Evolutionary conservation across 768 basidiomycete species (phyloP).

Genomic region (Harrya chromipes): DNA sequence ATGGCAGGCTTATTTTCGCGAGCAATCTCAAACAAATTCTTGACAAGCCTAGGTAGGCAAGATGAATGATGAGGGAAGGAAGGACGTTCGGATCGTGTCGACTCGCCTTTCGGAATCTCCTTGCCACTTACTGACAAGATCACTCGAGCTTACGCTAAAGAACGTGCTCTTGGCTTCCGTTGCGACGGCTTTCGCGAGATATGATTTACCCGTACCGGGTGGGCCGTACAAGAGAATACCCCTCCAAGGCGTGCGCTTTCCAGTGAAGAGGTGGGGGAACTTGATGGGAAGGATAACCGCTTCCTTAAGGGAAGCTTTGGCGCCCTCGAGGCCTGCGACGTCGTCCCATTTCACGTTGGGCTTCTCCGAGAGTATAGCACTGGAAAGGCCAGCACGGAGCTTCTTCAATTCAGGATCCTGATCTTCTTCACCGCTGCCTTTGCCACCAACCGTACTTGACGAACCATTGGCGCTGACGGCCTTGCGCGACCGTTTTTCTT

Average conservation of each 20-base stretch:
- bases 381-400: slow-evolving; percentile 83
- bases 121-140: slow-evolving; percentile 99
- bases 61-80: neutral
- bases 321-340: slow-evolving; percentile 92
- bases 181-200: slow-evolving; percentile 96
- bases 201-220: slow-evolving; percentile 96
- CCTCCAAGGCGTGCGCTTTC: slow-evolving; percentile 96
- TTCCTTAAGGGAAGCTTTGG: slow-evolving; percentile 95
- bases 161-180: slow-evolving; percentile 99
- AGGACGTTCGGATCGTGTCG: neutral
- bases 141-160: slow-evolving; percentile 93
- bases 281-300: slow-evolving; percentile 99
- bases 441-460: slow-evolving; percentile 40
- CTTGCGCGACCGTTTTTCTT: slow-evolving; percentile 53
- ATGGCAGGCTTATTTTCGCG: slow-evolving; percentile 95
- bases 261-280: slow-evolving; percentile 97
- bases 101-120: slow-evolving; percentile 94
- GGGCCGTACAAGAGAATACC: slow-evolving; percentile 97
- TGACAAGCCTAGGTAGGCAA: slow-evolving; percentile 66
- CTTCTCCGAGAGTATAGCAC: slow-evolving; percentile 88
- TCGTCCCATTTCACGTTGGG: slow-evolving; percentile 99
- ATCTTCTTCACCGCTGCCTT: slow-evolving; percentile 59
- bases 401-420: slow-evolving; percentile 95
- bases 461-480: slow-evolving; percentile 50
- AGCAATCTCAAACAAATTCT: slow-evolving; percentile 94